These are phyloP conservation scores for Closterium sp. DNA, from an alignment of 139 green algal genomes.

Conservation along the genomic window DNA sequence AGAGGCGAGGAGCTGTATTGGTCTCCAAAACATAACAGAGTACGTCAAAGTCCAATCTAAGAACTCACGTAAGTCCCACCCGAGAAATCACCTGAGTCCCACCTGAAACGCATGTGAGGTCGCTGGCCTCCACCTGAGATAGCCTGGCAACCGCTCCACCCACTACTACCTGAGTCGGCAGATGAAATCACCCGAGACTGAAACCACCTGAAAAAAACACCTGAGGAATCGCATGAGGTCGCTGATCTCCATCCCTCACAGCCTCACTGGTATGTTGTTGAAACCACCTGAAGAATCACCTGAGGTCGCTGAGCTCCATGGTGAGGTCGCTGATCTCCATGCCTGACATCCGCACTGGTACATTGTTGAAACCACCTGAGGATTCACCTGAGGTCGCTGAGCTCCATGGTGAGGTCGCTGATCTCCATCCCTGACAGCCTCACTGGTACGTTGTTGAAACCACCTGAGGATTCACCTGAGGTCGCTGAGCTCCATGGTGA, in stretches of 20 bases:
- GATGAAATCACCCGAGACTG: too few relatives aligned
- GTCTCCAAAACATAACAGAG: too few relatives aligned
- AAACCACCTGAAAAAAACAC: too few relatives aligned
- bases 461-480: constrained; percentile 21
- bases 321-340: constrained; percentile 54
- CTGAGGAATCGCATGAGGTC: constrained; percentile 24
- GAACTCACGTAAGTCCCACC: too few relatives aligned
- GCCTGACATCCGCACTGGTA: constrained; percentile 36
- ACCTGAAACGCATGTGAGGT: too few relatives aligned
- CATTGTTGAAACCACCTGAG: not conserved
- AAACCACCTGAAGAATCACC: not conserved
- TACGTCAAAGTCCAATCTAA: too few relatives aligned
- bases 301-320: constrained; percentile 49
- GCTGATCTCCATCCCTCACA: constrained; percentile 52
- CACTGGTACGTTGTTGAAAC: not conserved
- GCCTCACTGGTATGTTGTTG: constrained; percentile 21
- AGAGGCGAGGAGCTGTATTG: not conserved
- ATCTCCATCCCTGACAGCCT: constrained; percentile 47
- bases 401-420: constrained; percentile 50
- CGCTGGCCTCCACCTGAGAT: too few relatives aligned
- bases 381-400: constrained; percentile 44
- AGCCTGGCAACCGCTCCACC: too few relatives aligned
- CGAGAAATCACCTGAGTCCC: too few relatives aligned
- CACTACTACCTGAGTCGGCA: too few relatives aligned
- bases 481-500: constrained; percentile 52